Percentiles rank a stretch among this genome's conserved stretches.
These are phyloP conservation scores for Zopfia rhizophila DNA, from an alignment of 2,329 filamentous ascomycete genomes.

Conservation along the genomic window DNA sequence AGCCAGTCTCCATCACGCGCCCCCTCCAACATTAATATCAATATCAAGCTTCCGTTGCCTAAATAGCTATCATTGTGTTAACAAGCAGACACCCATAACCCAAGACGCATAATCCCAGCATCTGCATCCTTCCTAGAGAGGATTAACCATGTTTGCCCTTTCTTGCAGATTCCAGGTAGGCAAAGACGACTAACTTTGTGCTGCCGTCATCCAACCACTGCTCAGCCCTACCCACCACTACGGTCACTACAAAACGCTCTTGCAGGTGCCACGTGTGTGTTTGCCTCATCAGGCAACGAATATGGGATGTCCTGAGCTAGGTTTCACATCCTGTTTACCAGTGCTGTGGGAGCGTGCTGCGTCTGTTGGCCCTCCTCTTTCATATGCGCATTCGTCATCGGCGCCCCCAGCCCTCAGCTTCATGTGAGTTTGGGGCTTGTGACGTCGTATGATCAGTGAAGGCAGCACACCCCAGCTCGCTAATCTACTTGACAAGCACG, in stretches of 20 bases:
- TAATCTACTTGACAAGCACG: slow-evolving; percentile 24
- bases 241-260: slow-evolving; percentile 34
- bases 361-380: slow-evolving; percentile 3
- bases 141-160: background rate
- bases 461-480: slow-evolving; percentile 20
- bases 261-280: slow-evolving; percentile 46
- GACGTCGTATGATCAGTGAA: slow-evolving; percentile 16
- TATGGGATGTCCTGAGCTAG: slow-evolving; percentile 1
- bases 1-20: slow-evolving; percentile 4
- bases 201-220: slow-evolving; percentile 33
- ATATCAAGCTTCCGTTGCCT: slow-evolving; percentile 9
- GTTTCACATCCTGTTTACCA: slow-evolving; percentile 5
- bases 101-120: slow-evolving; percentile 6
- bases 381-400: background rate
- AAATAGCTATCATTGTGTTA: slow-evolving; percentile 1
- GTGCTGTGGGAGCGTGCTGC: slow-evolving; percentile 15
- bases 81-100: slow-evolving; percentile 10
- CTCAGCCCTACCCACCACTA: slow-evolving; percentile 47
- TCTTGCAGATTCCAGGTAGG: slow-evolving; percentile 10
- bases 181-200: no score
- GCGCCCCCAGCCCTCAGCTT: background rate
- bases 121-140: slow-evolving; percentile 15
- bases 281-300: slow-evolving; percentile 20
- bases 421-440: slow-evolving; percentile 1
- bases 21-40: slow-evolving; percentile 14